Evolutionary conservation across 805 yeast genomes (phyloP).

Genomic region (Saccharomycopsis sp.): DNA sequence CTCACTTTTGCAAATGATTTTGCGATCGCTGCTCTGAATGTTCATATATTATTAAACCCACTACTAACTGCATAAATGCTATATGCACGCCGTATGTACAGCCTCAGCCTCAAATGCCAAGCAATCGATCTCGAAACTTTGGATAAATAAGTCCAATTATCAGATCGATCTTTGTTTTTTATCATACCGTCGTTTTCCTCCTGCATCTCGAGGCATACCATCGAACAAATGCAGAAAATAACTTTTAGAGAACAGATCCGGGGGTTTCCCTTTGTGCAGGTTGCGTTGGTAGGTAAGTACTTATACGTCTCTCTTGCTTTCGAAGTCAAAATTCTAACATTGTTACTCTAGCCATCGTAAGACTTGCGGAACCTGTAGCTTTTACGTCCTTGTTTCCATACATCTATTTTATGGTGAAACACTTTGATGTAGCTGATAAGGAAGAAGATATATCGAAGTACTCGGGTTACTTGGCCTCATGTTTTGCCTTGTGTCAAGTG

Average conservation of each 20-base stretch:
- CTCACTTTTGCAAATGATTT: too few relatives aligned
- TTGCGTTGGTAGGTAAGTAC: constrained; percentile 28
- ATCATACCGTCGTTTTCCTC: background rate
- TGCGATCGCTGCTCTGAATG: too few relatives aligned
- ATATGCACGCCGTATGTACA: too few relatives aligned
- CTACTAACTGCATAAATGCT: too few relatives aligned
- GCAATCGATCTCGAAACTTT: too few relatives aligned
- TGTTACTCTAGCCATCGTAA: constrained; percentile 30
- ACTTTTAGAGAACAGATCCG: constrained; percentile 43
- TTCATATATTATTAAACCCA: too few relatives aligned
- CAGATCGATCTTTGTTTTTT: background rate
- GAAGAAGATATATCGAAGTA: constrained; percentile 49
- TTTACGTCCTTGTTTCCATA: constrained; percentile 62
- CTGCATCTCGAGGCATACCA: background rate
- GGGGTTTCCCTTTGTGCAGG: constrained; percentile 52
- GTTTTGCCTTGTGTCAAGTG: constrained; percentile 55
- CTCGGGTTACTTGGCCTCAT: constrained; percentile 55
- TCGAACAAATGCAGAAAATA: constrained; percentile 11
- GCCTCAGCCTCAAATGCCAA: too few relatives aligned
- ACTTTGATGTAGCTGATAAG: constrained; percentile 43
- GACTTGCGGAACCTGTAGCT: constrained; percentile 58
- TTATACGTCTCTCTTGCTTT: background rate
- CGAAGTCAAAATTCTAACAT: background rate
- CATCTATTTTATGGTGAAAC: constrained; percentile 56
- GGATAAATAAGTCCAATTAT: too few relatives aligned